Base-by-base conservation (phyloP, 768 basidiomycete genomes). In the Hygrophorus pudorinus region DNA sequence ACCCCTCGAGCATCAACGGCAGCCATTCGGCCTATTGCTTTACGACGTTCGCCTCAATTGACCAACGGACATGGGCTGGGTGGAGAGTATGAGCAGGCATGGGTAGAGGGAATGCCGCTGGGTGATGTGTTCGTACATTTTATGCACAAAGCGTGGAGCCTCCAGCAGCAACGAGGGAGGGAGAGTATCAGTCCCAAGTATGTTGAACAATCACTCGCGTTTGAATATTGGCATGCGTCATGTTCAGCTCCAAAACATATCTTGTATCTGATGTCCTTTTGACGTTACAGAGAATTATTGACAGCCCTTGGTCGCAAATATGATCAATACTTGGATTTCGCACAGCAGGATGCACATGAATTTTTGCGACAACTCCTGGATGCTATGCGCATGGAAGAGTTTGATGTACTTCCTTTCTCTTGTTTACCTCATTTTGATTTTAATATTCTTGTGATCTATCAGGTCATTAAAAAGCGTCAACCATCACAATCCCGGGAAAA, bases 261-360 rank as follows among this genome's bases (percentile, higher is more conserved):
- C 35, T 33, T n/a, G n/a, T n/a, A 7, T 28, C 1, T n/a, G 3
- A 28, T 37, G 32, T 17, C 27, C 29, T 29, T 31, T 33, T 16
- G 6, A 33, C 27, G n/a, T 38, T 29, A 42, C 24, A 86, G 85
- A 54, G 69, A 72, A 5, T 56, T 94, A 32, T 63, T 94, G 13
- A 58, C 68, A 21, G 71, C 75, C 9, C 66, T 96, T 12, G 85
- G 90, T 2, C 68, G 70, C 52, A 96, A 94, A 63, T 86, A 93
- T 58, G 89, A 91, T 51, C 92, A 98, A 55, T 98, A 96, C 55
- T 77, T 87, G 36, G 92, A 93, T 56, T 93, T 92, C 59, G 79
- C 85, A 6, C 93, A 98, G 60, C 93, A 96, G 60, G 93, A 98
- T 56, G 89, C 92, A 17, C 93, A 96, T 59, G 93, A 98, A 65